phyloP scores from a whole-genome alignment of 768 basidiomycete genomes.

The Pleurotus pulmonarius region DNA sequence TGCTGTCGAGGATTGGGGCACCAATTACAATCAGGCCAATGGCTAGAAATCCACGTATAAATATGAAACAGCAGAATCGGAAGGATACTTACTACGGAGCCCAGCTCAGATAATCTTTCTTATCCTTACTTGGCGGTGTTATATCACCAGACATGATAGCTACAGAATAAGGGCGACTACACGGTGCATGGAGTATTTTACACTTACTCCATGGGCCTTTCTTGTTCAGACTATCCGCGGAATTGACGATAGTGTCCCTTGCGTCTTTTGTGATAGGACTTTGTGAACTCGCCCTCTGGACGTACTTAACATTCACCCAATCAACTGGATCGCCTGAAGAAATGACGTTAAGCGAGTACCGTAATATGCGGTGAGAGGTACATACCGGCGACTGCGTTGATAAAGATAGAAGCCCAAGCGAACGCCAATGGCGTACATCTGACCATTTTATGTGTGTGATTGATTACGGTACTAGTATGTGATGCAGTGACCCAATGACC shows the following conservation, averaged over 20 bases:
- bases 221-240: constrained; percentile 32
- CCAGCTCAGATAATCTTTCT: constrained; percentile 52
- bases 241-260: constrained; percentile 26
- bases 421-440: too few relatives aligned
- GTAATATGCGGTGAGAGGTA: background rate
- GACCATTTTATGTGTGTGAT: too few relatives aligned
- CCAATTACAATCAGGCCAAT: constrained; percentile 56
- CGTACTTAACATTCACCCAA: constrained; percentile 47
- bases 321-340: constrained; percentile 40
- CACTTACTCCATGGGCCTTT: constrained; percentile 37
- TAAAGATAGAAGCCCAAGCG: too few relatives aligned
- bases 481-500: background rate
- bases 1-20: constrained; percentile 27
- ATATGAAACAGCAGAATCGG: background rate
- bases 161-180: constrained; percentile 12
- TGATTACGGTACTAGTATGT: background rate
- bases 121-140: constrained; percentile 26
- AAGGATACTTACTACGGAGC: constrained; percentile 45
- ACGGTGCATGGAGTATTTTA: background rate
- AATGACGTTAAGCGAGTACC: background rate
- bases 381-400: too few relatives aligned
- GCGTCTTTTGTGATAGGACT: constrained; percentile 27
- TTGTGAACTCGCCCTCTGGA: constrained; percentile 16
- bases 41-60: constrained; percentile 26
- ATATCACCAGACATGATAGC: constrained; percentile 26